These are phyloP conservation scores for Leishmania guyanensis DNA, from an alignment of 208 protist genomes.

Conservation along the genomic window DNA sequence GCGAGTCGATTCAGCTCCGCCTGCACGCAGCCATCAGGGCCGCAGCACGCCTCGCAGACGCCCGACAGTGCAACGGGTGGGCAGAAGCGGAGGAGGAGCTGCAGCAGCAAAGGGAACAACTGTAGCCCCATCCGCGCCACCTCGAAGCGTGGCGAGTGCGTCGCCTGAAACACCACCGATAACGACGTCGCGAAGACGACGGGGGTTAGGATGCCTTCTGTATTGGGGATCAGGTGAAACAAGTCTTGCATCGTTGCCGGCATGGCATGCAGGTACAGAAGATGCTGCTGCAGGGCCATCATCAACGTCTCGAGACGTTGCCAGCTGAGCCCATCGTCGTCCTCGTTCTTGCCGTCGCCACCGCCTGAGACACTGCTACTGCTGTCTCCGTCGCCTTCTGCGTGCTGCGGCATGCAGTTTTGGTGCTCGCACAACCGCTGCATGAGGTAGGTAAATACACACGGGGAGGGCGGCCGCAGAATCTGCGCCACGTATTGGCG, in stretches of 20 bases:
- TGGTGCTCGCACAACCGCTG: constrained; percentile 30
- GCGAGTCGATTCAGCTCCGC: constrained; percentile 22
- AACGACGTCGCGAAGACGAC: constrained; percentile 18
- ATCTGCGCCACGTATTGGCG: constrained; percentile 74
- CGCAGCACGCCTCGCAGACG: constrained; percentile 40
- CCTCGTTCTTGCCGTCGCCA: neutral
- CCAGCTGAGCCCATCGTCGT: constrained; percentile 42
- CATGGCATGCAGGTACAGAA: constrained; percentile 25
- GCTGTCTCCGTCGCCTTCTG: constrained; percentile 16
- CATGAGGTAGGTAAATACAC: constrained; percentile 49
- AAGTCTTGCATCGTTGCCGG: constrained; percentile 30
- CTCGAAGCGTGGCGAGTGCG: constrained; percentile 56
- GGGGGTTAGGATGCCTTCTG: constrained; percentile 8
- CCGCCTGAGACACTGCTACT: neutral
- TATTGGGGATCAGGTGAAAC: constrained; percentile 7
- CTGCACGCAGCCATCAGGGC: constrained; percentile 25
- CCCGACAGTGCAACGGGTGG: constrained; percentile 13
- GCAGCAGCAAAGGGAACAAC: constrained; percentile 69
- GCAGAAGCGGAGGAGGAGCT: constrained; percentile 61
- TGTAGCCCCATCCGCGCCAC: constrained; percentile 69
- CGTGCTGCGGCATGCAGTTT: constrained; percentile 14
- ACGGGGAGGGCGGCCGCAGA: constrained; percentile 49
- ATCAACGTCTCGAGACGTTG: constrained; percentile 75
- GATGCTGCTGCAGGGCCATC: constrained; percentile 79
- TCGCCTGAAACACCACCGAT: constrained; percentile 29